phyloP scores from a whole-genome alignment of 768 basidiomycete genomes.

The Amanita muscaria region DNA sequence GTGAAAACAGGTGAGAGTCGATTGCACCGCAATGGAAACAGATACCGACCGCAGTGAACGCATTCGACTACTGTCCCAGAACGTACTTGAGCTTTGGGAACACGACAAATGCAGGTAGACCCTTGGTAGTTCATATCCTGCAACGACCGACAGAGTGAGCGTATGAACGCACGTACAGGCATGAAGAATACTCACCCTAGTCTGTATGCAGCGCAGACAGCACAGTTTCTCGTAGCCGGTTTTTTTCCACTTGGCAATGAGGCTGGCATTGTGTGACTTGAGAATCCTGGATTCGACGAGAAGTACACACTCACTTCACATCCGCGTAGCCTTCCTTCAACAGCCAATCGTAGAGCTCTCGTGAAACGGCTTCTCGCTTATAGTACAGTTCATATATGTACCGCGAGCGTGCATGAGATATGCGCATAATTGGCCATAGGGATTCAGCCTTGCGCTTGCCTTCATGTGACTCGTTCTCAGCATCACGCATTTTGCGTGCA shows the following conservation, averaged over 20 bases:
- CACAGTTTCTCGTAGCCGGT: constrained; percentile 97
- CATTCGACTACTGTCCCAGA: constrained; percentile 91
- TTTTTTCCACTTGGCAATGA: constrained; percentile 99
- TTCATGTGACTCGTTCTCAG: constrained; percentile 97
- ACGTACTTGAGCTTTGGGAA: constrained; percentile 90
- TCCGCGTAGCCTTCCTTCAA: constrained; percentile 97
- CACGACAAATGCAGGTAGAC: constrained; percentile 95
- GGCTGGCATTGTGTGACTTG: constrained; percentile 33
- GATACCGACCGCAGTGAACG: constrained; percentile 83
- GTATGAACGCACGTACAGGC: too few relatives aligned
- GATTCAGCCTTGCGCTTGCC: constrained; percentile 94
- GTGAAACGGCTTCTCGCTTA: constrained; percentile 92
- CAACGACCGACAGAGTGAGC: too few relatives aligned
- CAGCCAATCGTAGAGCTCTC: constrained; percentile 94
- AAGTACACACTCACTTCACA: constrained; percentile 60
- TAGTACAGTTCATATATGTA: constrained; percentile 99
- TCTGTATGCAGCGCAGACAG: constrained; percentile 94
- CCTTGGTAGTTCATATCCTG: constrained; percentile 99
- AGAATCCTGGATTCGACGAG: background rate
- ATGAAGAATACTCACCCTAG: constrained; percentile 46
- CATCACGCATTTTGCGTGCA: constrained; percentile 98
- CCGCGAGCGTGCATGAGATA: constrained; percentile 90
- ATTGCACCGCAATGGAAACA: background rate
- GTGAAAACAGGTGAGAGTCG: background rate
- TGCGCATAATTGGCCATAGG: constrained; percentile 97